Evolutionary conservation across 2,329 filamentous ascomycete species (phyloP), one percentile per base, ranked within the genome.

Genomic region (Thielaviopsis ethacetica): DNA sequence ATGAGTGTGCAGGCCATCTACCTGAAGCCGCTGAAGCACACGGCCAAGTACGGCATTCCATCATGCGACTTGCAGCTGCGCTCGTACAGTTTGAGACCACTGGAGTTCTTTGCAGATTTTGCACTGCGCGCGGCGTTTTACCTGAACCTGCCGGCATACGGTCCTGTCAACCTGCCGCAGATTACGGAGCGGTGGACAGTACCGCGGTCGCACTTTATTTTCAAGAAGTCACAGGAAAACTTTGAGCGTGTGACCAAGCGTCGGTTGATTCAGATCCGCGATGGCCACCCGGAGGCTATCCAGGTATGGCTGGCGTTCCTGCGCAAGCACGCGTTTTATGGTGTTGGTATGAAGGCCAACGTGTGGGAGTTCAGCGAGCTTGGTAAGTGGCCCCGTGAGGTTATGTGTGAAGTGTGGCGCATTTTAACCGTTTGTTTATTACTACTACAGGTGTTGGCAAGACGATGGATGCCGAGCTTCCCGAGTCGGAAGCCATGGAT

Each of bases 261-360:
- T 58, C 78, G 93, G 15, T 71, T 96, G 66, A 90, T 98, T 57
- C 90, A 95, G 72, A 93, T 98, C 67, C 85, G 88, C 64, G 93
- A 97, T 67, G 93, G 90, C 0, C 79, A 96, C 67, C 84, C 90
- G 0, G 88, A 96, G 69, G 85, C 83, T 0, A 90, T 98, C 41
- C 86, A 94, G 71, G 71, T 91, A 27, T 98, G 93, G 93, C 75
- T 98, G 61, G 90, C 89, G 0, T 97, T 95, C 68, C 71, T 98
- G 68, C 82, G 87, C 67, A 95, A 95, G 72, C 86, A 96, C 68
- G 88, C 90, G 50, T 95, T 93, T 69, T 88, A 94, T 65, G 93
- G 93, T n/a, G 85, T 97, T 49, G 93, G 93, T 66, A 94, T 98
- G 90, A 98, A 98, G 78, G 93, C 93, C 57, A 96, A 98, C 69